A percentile compares a stretch with the other conserved stretches of the same genome.
These are phyloP conservation scores for Dactylellina haptotyla DNA, from an alignment of 2,329 filamentous ascomycete genomes.

Conservation along the genomic window DNA sequence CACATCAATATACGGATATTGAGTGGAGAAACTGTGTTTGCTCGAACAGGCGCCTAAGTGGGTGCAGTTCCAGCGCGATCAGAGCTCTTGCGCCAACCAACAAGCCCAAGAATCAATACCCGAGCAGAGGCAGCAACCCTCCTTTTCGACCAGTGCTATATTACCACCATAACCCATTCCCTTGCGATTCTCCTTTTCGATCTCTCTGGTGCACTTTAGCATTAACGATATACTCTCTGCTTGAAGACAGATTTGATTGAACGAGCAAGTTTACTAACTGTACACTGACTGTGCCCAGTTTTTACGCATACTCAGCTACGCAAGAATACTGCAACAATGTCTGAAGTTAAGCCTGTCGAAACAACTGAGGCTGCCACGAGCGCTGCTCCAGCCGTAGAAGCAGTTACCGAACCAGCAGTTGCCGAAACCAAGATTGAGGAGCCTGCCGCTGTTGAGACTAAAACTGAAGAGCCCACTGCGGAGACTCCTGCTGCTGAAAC, in stretches of 20 bases:
- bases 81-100: neutral
- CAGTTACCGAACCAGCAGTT: constrained; percentile 54
- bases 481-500: constrained; percentile 40
- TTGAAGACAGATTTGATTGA: neutral
- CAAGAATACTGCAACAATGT: constrained; percentile 55
- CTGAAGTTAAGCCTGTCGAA: constrained; percentile 59
- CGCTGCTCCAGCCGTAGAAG: constrained; percentile 51
- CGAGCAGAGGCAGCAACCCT: neutral
- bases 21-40: constrained; percentile 6
- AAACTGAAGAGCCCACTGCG: constrained; percentile 54
- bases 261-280: neutral
- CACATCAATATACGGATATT: neutral
- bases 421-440: constrained; percentile 52
- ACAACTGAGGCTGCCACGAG: constrained; percentile 59
- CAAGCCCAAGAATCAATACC: neutral
- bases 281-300: neutral
- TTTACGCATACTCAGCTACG: neutral
- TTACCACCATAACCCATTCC: neutral
- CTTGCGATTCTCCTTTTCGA: neutral
- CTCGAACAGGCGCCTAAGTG: neutral
- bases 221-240: neutral
- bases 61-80: too few relatives aligned
- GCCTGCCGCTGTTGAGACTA: constrained; percentile 37
- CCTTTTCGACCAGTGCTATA: neutral
- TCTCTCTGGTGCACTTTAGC: neutral